A percentile compares a stretch with the other conserved stretches of the same genome.
These are phyloP conservation scores for Eucommia ulmoides DNA, from an alignment of 257 asterid genomes.

Conservation along the genomic window DNA sequence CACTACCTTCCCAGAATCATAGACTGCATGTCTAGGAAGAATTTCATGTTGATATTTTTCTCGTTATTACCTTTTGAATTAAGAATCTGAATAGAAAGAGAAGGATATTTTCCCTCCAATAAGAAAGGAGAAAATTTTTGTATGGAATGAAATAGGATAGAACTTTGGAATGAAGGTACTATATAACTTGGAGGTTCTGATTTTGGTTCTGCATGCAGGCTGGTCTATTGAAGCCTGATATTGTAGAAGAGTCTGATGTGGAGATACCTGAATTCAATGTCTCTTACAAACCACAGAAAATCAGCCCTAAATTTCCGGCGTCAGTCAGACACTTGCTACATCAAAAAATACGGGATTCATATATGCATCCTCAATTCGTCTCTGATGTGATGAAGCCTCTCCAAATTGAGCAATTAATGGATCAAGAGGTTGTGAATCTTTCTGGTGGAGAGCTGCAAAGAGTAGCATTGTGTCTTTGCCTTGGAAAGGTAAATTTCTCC, in stretches of 20 bases:
- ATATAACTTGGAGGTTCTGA: background rate
- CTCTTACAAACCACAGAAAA: constrained; percentile 97
- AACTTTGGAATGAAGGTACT: too few relatives aligned
- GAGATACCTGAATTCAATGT: constrained; percentile 96
- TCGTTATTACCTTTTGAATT: too few relatives aligned
- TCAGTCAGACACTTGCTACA: constrained; percentile 76
- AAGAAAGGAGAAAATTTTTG: too few relatives aligned
- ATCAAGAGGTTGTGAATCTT: constrained; percentile 89
- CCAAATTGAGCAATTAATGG: constrained; percentile 94
- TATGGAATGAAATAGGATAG: too few relatives aligned
- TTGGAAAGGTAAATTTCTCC: constrained; percentile 81
- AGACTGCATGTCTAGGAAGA: too few relatives aligned
- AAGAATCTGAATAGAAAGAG: too few relatives aligned
- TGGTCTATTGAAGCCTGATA: constrained; percentile 86
- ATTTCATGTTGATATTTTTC: too few relatives aligned
- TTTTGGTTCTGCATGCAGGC: constrained; percentile 63
- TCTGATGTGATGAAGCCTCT: constrained; percentile 99
- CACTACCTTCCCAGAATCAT: too few relatives aligned
- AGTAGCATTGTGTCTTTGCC: constrained; percentile 87
- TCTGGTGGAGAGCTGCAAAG: constrained; percentile 99
- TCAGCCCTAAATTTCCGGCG: constrained; percentile 65
- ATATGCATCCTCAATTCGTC: constrained; percentile 82
- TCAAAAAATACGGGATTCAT: constrained; percentile 72
- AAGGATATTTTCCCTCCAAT: too few relatives aligned
- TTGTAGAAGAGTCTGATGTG: constrained; percentile 51